phyloP scores from a whole-genome alignment of 768 basidiomycete genomes.

The Kwoniella heveanensis region DNA sequence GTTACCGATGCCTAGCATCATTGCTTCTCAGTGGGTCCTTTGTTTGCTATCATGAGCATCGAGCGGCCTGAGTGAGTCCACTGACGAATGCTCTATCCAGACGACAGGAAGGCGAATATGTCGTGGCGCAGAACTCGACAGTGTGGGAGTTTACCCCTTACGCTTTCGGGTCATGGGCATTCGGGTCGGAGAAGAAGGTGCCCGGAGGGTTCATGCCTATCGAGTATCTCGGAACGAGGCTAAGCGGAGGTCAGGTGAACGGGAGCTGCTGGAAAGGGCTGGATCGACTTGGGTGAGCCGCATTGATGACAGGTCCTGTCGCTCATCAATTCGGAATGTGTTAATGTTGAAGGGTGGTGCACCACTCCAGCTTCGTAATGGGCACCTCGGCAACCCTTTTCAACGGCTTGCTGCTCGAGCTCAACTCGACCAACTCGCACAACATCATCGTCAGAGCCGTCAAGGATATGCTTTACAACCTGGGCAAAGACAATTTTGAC shows the following conservation, averaged over 20 bases:
- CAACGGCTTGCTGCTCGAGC: conserved; percentile 44
- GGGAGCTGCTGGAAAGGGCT: conserved; percentile 72
- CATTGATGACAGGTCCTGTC: too few species aligned
- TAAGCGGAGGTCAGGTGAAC: conserved; percentile 63
- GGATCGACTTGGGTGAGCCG: conserved; percentile 64
- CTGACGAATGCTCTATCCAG: too few species aligned
- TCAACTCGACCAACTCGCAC: conserved; percentile 35
- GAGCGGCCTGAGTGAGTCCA: too few species aligned
- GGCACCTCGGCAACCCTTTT: conserved; percentile 64
- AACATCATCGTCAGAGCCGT: conserved; percentile 34
- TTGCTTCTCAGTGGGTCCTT: conserved; percentile 48
- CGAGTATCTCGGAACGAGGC: conserved; percentile 65
- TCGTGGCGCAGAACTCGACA: conserved; percentile 52
- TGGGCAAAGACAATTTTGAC: conserved; percentile 51
- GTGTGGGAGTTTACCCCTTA: conserved; percentile 53
- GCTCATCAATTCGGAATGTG: too few species aligned
- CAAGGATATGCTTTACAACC: conserved; percentile 36
- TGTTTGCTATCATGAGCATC: too few species aligned
- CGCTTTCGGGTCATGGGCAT: conserved; percentile 54
- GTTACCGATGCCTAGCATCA: conserved; percentile 53
- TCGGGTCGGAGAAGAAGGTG: conserved; percentile 55
- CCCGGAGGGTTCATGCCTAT: conserved; percentile 66
- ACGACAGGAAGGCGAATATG: conserved; percentile 48
- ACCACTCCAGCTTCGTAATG: conserved; percentile 64
- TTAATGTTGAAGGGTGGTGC: too few species aligned